Conservation (phyloP, 1,284 basidiomycete genomes). For the Puccinia polysora region DNA sequence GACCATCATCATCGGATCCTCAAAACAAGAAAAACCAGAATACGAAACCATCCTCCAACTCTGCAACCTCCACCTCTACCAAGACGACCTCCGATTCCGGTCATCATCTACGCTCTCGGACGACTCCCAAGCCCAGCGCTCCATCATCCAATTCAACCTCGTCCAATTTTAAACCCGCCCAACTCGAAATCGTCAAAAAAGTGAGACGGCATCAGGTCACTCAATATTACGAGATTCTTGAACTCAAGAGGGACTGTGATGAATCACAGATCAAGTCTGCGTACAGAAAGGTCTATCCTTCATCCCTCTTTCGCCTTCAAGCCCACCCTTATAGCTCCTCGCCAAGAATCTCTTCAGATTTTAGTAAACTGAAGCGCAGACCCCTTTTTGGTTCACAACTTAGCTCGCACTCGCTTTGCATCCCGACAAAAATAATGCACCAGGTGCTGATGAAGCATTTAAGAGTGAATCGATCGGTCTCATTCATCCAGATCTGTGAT, state of each 20-base stretch:
- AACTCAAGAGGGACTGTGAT: conserved; percentile 75
- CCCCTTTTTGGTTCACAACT: conserved; percentile 39
- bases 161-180: conserved; percentile 69
- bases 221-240: conserved; percentile 90
- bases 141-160: conserved; percentile 8
- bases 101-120: background rate
- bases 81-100: conserved; percentile 50
- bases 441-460: conserved; percentile 97
- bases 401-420: conserved; percentile 87
- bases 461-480: conserved; percentile 66
- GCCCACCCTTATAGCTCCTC: no score
- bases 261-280: conserved; percentile 92
- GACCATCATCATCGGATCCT: conserved; percentile 54
- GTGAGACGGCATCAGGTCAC: conserved; percentile 78
- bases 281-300: conserved; percentile 76
- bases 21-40: conserved; percentile 58
- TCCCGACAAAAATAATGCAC: conserved; percentile 96
- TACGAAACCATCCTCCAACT: conserved; percentile 64
- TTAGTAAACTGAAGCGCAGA: background rate
- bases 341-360: no score
- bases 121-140: conserved; percentile 18
- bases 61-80: conserved; percentile 59
- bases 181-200: conserved; percentile 76
- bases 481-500: background rate
- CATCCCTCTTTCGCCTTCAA: background rate